A percentile compares a stretch with the other conserved stretches of the same genome.
Conservation (phyloP, 768 basidiomycete species). For the Epithele typhae region DNA sequence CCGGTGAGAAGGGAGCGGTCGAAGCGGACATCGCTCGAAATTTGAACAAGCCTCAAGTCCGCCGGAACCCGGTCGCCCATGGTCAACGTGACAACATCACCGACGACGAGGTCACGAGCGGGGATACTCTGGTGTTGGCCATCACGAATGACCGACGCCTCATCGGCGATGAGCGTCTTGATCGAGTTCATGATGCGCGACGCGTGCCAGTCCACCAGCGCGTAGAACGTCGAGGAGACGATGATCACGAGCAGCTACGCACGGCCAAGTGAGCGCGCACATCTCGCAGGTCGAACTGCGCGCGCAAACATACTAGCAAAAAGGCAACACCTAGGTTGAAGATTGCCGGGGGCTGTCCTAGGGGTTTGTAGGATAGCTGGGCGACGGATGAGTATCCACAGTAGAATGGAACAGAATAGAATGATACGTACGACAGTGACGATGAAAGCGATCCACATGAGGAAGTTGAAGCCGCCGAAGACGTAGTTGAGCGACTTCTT, state of each 20-base stretch:
- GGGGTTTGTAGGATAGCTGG: slow-evolving; percentile 49
- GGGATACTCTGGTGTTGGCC: slow-evolving; percentile 38
- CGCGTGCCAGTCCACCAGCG: slow-evolving; percentile 52
- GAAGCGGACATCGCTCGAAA: slow-evolving; percentile 55
- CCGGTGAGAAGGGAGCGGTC: slow-evolving; percentile 67
- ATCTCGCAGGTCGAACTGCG: slow-evolving; percentile 45
- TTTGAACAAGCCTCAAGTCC: slow-evolving; percentile 60
- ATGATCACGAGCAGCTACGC: slow-evolving; percentile 37
- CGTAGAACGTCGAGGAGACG: slow-evolving; percentile 43
- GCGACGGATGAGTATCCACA: no score
- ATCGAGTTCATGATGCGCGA: slow-evolving; percentile 58
- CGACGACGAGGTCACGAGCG: slow-evolving; percentile 58
- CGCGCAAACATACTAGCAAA: slow-evolving; percentile 37
- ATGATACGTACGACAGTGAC: slow-evolving; percentile 34
- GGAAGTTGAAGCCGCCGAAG: slow-evolving; percentile 54
- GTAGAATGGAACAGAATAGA: no score
- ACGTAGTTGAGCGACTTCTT: slow-evolving; percentile 49
- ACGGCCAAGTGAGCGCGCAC: background rate
- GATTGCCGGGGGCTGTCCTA: slow-evolving; percentile 50
- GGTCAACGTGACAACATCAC: slow-evolving; percentile 58
- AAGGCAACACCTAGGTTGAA: slow-evolving; percentile 61
- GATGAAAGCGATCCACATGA: slow-evolving; percentile 53
- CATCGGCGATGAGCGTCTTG: slow-evolving; percentile 61
- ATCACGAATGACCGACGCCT: slow-evolving; percentile 59
- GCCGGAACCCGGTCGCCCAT: slow-evolving; percentile 72